phyloP scores from a whole-genome alignment of 1,139 yeast species.

The Sporopachydermia cereana region DNA sequence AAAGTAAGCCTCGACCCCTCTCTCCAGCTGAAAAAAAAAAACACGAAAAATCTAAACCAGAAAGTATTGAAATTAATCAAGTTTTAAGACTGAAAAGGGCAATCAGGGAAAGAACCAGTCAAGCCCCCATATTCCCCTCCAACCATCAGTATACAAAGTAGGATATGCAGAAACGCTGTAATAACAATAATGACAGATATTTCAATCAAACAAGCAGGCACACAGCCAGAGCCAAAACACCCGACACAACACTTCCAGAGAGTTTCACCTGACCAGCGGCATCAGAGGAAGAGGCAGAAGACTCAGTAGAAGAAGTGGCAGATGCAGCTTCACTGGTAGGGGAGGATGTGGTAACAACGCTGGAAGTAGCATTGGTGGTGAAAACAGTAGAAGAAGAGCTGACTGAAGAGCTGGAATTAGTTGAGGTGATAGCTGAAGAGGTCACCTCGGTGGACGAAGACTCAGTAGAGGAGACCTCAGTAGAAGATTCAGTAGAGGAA shows the following conservation, averaged over 20 bases:
- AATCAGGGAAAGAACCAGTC: too few relatives aligned
- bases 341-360: background rate
- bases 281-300: slow-evolving; percentile 13
- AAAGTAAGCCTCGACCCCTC: too few relatives aligned
- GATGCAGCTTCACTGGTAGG: slow-evolving; percentile 1
- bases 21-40: too few relatives aligned
- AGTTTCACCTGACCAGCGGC: background rate
- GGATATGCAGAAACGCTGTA: too few relatives aligned
- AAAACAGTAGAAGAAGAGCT: background rate
- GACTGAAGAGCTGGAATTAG: background rate
- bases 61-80: too few relatives aligned
- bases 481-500: background rate
- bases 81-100: too few relatives aligned
- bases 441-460: background rate
- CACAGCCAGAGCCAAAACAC: slow-evolving; percentile 10
- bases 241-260: background rate
- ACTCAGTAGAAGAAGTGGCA: slow-evolving; percentile 8
- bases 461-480: background rate
- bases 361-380: background rate
- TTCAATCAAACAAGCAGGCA: slow-evolving; percentile 11
- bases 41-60: too few relatives aligned
- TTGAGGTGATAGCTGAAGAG: background rate
- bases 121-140: too few relatives aligned
- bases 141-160: too few relatives aligned
- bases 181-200: too few relatives aligned